Evolutionary conservation across 2,329 filamentous ascomycete species (phyloP), one percentile per base, ranked within the genome.

Genomic region (Zalaria obscura): DNA sequence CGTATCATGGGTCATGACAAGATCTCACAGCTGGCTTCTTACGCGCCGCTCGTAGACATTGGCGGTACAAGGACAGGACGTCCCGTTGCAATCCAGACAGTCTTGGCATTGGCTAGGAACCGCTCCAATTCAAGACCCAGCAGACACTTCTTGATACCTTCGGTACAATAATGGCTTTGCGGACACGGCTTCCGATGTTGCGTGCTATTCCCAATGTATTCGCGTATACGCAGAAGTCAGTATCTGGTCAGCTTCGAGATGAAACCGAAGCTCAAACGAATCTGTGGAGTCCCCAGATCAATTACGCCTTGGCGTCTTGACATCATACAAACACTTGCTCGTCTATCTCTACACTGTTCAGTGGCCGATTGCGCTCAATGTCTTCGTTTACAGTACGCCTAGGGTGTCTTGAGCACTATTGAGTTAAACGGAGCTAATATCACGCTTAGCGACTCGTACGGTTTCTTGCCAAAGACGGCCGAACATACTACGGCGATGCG

Each of bases 51-150:
- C 88, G 76, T 26, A 98, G 67, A 54, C 89, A 96, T 56, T 78
- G 75, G 44, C 89, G 78, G 60, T 96, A 98, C 9, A 98, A 74
- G 29, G 78, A 71, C 40, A 96, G 62, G 3, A 95, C 89, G 55
- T 94, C 86, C 53, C 76, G 80, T 59, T 96, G 89, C n/a, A 96
- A 69, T 31, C 91, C 91, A 5, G 88, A 93, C 26, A 88, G 68
- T 52, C 77, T 72, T 25, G 55, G 48, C 56, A 60, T 60, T 18
- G 32, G 25, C 25, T 42, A 26, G 5, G 7, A 5, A 33, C 27
- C 18, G 18, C 18, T 18, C 18, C 18, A 18, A 18, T 18, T 18
- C 18, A 18, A 18, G 18, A 18, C 18, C 18, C 18, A 18, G 18
- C 18, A 18, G 18, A 18, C 18, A 18, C 18, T 18, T 2, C 18